These are phyloP conservation scores for Trametes pubescens DNA, from an alignment of 1,284 basidiomycete genomes.

Conservation along the genomic window DNA sequence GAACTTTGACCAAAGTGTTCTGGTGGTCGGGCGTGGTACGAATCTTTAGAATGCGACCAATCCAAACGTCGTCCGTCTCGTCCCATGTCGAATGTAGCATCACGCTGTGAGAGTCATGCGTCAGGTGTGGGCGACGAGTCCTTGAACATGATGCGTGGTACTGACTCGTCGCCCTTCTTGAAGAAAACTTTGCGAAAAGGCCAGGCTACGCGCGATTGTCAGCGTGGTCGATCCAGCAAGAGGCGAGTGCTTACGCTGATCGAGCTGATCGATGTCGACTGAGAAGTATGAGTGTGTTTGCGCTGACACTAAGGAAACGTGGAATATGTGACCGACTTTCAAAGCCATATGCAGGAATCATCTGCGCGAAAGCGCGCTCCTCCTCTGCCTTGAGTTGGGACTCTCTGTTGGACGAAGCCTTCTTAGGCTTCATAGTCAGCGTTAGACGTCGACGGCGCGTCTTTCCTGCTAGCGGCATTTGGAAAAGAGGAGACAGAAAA, in stretches of 20 bases:
- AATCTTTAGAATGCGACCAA: slow-evolving; percentile 24
- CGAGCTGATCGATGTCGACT: not conserved
- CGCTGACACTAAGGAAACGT: not conserved
- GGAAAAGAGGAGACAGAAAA: not conserved
- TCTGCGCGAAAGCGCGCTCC: slow-evolving; percentile 3
- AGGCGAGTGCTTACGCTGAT: not conserved
- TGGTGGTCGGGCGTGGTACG: slow-evolving; percentile 9
- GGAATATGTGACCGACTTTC: not conserved
- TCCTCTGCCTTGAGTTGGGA: slow-evolving; percentile 3
- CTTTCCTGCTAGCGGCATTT: not conserved
- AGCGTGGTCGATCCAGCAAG: not conserved
- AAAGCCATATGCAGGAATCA: slow-evolving; percentile 8
- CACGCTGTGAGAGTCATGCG: slow-evolving; percentile 14
- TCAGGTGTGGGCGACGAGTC: not conserved
- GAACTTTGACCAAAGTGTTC: slow-evolving; percentile 19
- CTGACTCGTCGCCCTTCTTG: slow-evolving; percentile 26
- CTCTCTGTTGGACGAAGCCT: slow-evolving; percentile 1
- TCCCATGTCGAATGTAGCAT: slow-evolving; percentile 24
- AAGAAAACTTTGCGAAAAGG: not conserved
- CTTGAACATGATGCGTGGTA: not conserved
- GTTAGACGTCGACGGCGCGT: slow-evolving; percentile 1
- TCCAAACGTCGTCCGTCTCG: slow-evolving; percentile 24
- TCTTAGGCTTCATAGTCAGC: slow-evolving; percentile 14
- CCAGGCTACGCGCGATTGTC: not conserved
- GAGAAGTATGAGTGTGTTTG: not conserved